Base-by-base conservation (phyloP, 148 eudicot species). In the Heliosperma pusillum region DNA sequence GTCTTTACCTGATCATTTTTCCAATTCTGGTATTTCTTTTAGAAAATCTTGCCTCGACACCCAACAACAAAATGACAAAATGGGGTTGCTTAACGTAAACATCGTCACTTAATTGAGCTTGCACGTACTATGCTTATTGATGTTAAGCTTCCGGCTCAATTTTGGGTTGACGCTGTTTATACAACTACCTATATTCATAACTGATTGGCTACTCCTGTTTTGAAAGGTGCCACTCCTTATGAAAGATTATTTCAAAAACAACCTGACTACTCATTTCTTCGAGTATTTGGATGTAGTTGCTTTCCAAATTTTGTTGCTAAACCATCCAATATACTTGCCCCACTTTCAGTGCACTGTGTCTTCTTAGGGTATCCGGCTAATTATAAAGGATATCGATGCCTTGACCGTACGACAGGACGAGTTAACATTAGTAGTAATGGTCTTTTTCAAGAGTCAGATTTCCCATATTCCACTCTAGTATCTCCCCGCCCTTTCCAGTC, bases 51-150 rank as follows among this genome's bases (percentile, higher is more conserved):
- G 55, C 16, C 55, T 15, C 2, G 55, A 50, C 55, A 50, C 55
- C 8, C 55, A 50, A 50, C 55, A 50, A 62, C 66, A 62, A 25
- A 25, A 62, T 25, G 66, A 62, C 66, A 62, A 25, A 25, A 62
- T 25, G 66, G 33, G 22, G 66, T 62, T 0, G 66, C 33, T 7
- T 36, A 62, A 15, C 26, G 66, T 21, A 65, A 65, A 30, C 45
- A 65, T 7, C 17, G 29, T 33, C 36, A 33, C 36, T 33, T 33
- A 1, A 33, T 33, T 33, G 5, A 33, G 36, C 36, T 33, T 33
- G 13, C 66, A 5, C 33, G 13, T 7, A 62, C 66, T 7, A 22
- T 24, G 66, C 25, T 65, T 16, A 65, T 33, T 65, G 21, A 19
- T 26, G 47, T 47, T 5, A 65, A 1, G 55, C 45, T 65, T 3